Percentiles rank a stretch among this genome's conserved stretches.
Conservation (phyloP, 768 basidiomycete genomes). For the Hirschioporus abietinus region DNA sequence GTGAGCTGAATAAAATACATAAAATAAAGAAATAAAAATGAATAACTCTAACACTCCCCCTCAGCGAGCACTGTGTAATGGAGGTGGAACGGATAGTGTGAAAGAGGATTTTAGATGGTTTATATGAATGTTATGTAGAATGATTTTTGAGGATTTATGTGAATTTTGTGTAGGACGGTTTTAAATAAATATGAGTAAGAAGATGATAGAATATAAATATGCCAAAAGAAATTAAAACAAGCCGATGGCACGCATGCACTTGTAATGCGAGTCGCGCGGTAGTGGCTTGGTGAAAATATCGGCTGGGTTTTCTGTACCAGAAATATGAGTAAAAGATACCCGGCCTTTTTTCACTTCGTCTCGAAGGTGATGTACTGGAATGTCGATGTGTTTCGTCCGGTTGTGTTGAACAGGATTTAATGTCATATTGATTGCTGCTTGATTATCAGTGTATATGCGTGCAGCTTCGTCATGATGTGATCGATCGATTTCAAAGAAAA, state of each 20-base stretch:
- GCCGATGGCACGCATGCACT: neutral
- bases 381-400: conserved; percentile 38
- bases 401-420: conserved; percentile 31
- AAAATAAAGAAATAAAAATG: neutral
- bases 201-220: neutral
- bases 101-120: neutral
- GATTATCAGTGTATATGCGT: conserved; percentile 29
- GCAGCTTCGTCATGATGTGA: conserved; percentile 7
- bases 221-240: neutral
- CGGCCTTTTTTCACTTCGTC: conserved; percentile 25
- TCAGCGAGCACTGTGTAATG: neutral
- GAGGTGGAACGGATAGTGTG: neutral
- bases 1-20: neutral
- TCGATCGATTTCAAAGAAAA: conserved; percentile 8
- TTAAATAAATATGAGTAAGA: neutral
- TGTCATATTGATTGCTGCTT: conserved; percentile 29
- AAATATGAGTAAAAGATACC: conserved; percentile 25
- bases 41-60: neutral
- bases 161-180: neutral
- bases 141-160: neutral
- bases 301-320: conserved; percentile 30
- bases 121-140: neutral
- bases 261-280: neutral
- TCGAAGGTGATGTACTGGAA: conserved; percentile 34
- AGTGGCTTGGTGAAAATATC: conserved; percentile 39